Conservation (phyloP, 2,329 filamentous ascomycete species). For the Neonectria coccinea region DNA sequence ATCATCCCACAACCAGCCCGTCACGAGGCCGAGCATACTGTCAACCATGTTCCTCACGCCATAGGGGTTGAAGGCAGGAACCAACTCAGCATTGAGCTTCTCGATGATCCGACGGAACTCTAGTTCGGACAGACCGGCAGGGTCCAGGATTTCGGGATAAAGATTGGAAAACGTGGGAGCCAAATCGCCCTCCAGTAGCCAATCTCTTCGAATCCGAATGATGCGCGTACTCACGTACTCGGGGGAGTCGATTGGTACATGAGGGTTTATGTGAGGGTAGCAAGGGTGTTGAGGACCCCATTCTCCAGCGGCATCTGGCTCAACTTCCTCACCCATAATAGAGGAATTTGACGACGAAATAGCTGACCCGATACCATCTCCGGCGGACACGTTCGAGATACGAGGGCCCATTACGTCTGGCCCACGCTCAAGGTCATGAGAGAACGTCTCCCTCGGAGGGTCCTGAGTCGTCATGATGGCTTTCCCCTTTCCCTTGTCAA, state of each 20-base stretch:
- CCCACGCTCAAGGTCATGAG: slow-evolving; percentile 68
- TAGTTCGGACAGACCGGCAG: slow-evolving; percentile 81
- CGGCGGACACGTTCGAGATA: slow-evolving; percentile 61
- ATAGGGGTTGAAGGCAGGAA: slow-evolving; percentile 84
- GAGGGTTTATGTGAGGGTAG: slow-evolving; percentile 91
- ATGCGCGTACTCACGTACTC: slow-evolving; percentile 85
- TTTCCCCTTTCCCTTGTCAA: slow-evolving; percentile 65
- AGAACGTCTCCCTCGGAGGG: slow-evolving; percentile 53
- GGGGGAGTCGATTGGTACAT: slow-evolving; percentile 81
- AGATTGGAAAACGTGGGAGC: slow-evolving; percentile 94
- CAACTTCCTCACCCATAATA: slow-evolving; percentile 73
- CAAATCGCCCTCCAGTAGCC: slow-evolving; percentile 88
- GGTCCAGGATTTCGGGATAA: slow-evolving; percentile 95
- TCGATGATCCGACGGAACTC: slow-evolving; percentile 88
- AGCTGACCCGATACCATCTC: slow-evolving; percentile 65
- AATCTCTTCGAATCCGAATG: slow-evolving; percentile 91
- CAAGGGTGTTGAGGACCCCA: slow-evolving; percentile 97
- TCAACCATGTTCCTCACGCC: slow-evolving; percentile 83
- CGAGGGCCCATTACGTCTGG: slow-evolving; percentile 59
- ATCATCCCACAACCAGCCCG: slow-evolving; percentile 96
- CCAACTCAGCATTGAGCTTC: slow-evolving; percentile 81
- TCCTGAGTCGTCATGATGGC: slow-evolving; percentile 59
- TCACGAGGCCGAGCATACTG: slow-evolving; percentile 80
- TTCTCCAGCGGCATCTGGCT: slow-evolving; percentile 76
- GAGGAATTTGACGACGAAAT: slow-evolving; percentile 69